Base-by-base conservation (phyloP, 108 stramenopile species). In the Aurantiochytrium sp. region DNA sequence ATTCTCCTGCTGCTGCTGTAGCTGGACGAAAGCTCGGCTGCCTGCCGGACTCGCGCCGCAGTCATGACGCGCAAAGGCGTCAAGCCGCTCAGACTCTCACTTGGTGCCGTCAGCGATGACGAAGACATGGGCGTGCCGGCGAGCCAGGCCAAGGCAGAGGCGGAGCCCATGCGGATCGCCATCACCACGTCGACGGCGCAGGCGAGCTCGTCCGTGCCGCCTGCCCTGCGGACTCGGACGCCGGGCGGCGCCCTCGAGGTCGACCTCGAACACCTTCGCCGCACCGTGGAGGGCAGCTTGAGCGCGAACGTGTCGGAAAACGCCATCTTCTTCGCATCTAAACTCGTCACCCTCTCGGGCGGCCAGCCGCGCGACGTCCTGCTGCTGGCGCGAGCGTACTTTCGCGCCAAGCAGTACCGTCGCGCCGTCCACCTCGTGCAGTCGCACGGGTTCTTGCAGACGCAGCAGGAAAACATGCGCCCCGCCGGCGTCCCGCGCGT, bases 381-480 rank as follows among this genome's bases (percentile, higher is more conserved):
- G 21, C 39, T 81, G 12, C 73, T 81, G 12, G 73, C 73, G n/a
- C 73, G 32, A 81, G 73, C 73, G n/a, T 81, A 81, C 45, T 81
- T 22, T 30, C 73, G 39, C 42, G 73, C 24, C 42, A 81, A 81
- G 24, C 73, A 81, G 39, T 81, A 81, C 24, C 73, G 73, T 12
- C 39, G 73, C n/a, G 73, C 73, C 30, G 73, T 81, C 24, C 73
- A 81, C 24, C 73, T 81, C 19, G 32, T 81, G 19, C 73, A 81
- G 45, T 12, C n/a, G 10, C 73, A 81, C 39, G 73, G 73, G 1
- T 81, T 81, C 32, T n/a, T 81, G 73, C 39, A 81, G 24, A 81
- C 39, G 10, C 42, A 41, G 30, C 39, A 48, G 17, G 73, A 81
- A 48, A 81, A 81, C 24, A 65, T 34, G 59, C 59, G 24, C 8